Evolutionary conservation across 1,139 yeast species (phyloP).

Genomic region (Magnusiomyces ingens): DNA sequence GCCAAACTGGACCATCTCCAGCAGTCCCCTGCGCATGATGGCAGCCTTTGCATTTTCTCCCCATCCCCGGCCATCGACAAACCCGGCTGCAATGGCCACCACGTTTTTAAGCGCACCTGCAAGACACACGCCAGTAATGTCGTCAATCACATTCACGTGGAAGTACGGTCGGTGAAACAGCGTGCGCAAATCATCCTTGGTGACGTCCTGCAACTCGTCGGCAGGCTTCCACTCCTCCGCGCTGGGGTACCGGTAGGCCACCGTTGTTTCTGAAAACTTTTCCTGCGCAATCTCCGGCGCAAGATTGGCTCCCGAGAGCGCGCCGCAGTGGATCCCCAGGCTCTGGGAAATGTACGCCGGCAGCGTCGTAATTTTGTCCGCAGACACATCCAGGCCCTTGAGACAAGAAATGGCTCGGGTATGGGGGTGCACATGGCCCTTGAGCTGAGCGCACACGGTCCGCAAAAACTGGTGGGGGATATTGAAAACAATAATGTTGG

Average conservation of each 20-base stretch:
- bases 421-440: constrained; percentile 60
- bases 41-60: constrained; percentile 98
- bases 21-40: constrained; percentile 85
- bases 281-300: constrained; percentile 93
- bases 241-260: constrained; percentile 68
- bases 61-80: constrained; percentile 95
- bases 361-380: constrained; percentile 72
- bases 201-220: constrained; percentile 64
- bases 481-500: constrained; percentile 82
- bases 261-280: constrained; percentile 92
- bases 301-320: constrained; percentile 87
- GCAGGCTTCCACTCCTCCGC: constrained; percentile 14
- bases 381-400: constrained; percentile 81
- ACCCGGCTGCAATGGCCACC: constrained; percentile 88
- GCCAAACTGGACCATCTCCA: constrained; percentile 83
- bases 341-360: constrained; percentile 67
- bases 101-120: constrained; percentile 95
- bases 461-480: constrained; percentile 80
- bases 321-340: constrained; percentile 87
- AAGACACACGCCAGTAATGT: constrained; percentile 87
- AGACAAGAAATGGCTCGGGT: constrained; percentile 87
- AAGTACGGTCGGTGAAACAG: constrained; percentile 92
- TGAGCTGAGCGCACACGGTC: constrained; percentile 62
- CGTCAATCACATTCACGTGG: constrained; percentile 84
- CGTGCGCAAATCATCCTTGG: constrained; percentile 56